phyloP scores from a whole-genome alignment of 2,329 filamentous ascomycete species.

The Polytolypa hystricis region DNA sequence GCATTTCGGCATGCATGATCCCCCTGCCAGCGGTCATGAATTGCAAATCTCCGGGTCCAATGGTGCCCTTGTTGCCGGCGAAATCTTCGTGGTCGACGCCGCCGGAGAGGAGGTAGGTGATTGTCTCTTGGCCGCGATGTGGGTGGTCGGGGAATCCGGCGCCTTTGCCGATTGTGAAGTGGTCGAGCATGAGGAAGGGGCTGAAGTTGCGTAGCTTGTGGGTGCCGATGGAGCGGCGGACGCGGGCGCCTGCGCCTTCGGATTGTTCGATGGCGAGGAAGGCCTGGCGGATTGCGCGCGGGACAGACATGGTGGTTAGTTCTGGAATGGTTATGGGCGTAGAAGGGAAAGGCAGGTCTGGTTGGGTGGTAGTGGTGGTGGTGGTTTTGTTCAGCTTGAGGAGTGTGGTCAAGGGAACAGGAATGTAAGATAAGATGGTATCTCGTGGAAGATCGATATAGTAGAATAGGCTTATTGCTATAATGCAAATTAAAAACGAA shows the following conservation, averaged over 20 bases:
- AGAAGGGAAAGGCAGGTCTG: constrained; percentile 4
- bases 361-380: constrained; percentile 4
- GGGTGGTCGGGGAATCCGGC: constrained; percentile 86
- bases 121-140: constrained; percentile 73
- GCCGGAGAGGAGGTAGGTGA: constrained; percentile 81
- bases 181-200: constrained; percentile 93
- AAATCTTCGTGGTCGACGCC: constrained; percentile 90
- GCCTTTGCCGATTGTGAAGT: constrained; percentile 69
- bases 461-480: constrained; percentile 22
- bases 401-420: constrained; percentile 10
- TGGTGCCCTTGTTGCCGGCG: constrained; percentile 71
- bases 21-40: constrained; percentile 95
- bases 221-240: constrained; percentile 80
- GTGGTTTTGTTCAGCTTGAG: constrained; percentile 8
- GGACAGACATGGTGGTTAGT: constrained; percentile 47
- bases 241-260: constrained; percentile 78
- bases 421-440: constrained; percentile 14
- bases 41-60: constrained; percentile 78
- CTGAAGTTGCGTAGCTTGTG: constrained; percentile 72
- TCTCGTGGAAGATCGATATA: constrained; percentile 10
- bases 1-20: constrained; percentile 96
- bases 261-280: constrained; percentile 77
- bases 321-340: constrained; percentile 1
- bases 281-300: constrained; percentile 68
- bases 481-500: constrained; percentile 27